Conservation (phyloP, 176 grass and related monocot species). For the Paspalum notatum region DNA sequence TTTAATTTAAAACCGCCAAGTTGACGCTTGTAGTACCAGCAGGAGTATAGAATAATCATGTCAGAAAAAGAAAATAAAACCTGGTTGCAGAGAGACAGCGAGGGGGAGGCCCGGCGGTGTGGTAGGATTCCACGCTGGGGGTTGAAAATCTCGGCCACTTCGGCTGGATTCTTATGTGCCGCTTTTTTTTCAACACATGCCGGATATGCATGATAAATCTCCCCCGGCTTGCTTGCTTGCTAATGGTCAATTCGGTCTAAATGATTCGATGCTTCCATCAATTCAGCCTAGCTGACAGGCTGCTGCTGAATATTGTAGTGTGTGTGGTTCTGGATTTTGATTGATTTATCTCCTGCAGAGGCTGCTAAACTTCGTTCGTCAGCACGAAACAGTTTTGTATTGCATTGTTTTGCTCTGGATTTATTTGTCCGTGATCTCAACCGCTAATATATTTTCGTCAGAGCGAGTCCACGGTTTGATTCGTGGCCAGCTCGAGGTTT, state of each 20-base stretch:
- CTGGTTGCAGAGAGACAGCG: neutral
- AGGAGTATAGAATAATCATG: neutral
- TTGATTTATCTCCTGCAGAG: neutral
- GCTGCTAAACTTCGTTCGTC: neutral
- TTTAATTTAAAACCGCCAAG: constrained; percentile 48
- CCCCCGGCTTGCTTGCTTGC: neutral
- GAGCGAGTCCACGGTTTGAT: constrained; percentile 45
- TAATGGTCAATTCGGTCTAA: neutral
- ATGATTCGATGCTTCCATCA: neutral
- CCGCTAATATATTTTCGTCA: too few species aligned
- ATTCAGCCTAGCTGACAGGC: constrained; percentile 29
- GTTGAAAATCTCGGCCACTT: constrained; percentile 53
- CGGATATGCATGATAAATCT: too few species aligned
- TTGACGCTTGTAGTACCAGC: constrained; percentile 43
- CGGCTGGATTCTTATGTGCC: constrained; percentile 46
- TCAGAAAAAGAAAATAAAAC: neutral
- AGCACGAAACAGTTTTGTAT: constrained; percentile 25
- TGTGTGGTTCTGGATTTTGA: neutral
- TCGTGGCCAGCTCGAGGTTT: constrained; percentile 32
- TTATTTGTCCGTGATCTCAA: constrained; percentile 39
- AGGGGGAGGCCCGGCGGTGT: constrained; percentile 9
- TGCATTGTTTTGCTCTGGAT: constrained; percentile 34
- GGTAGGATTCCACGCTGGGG: constrained; percentile 46
- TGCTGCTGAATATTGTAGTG: neutral
- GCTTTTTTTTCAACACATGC: constrained; percentile 51